Evolutionary conservation across 768 basidiomycete species (phyloP), one percentile per base, ranked within the genome.

Genomic region (Gymnopilus junonius): DNA sequence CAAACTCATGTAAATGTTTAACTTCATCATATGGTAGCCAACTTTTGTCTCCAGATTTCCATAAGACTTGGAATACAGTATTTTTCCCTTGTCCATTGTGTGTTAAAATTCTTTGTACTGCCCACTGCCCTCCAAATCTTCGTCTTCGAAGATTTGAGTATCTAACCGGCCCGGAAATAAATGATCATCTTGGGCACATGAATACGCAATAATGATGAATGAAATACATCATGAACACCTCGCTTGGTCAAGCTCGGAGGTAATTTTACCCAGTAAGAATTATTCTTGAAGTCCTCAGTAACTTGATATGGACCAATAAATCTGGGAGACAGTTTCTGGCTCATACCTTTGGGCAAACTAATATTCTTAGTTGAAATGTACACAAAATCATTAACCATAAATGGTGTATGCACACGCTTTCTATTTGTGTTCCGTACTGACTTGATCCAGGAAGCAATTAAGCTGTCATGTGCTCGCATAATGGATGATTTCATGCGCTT

Each of bases 81-180:
- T 73, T 58, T 6, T 45, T 46, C 1, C 65, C 61, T 7, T 59
- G 21, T 1, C 72, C 72, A 8, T 43, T 46, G 48, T 77, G 76
- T 11, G 63, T 59, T 1, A 66, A 5, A 11, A 77, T 72, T 10
- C 35, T 40, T 1, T 75, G 72, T 0, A 75, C 68, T 0, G 69
- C 61, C 75, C 75, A 77, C 64, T 77, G 37, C 37, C 37, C 37
- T 39, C 1, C 59, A 51, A 2, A 69, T 66, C 0, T 27, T 35
- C 6, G 64, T 58, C 20, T 67, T 68, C 12, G 53, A 35, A 10
- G 4, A 76, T 65, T 35, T 73, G 70, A 1, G 58, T n/a, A n/a
- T 69, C 63, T 15, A 67, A 51, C 0, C 77, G 70, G 0, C 70
- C 69, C 1, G 82, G 81, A 65, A 83, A 84, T 0, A 73, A 53